Evolutionary conservation across 768 basidiomycete genomes (phyloP), one percentile per base, ranked within the genome.

Genomic region (Clathrus columnatus): DNA sequence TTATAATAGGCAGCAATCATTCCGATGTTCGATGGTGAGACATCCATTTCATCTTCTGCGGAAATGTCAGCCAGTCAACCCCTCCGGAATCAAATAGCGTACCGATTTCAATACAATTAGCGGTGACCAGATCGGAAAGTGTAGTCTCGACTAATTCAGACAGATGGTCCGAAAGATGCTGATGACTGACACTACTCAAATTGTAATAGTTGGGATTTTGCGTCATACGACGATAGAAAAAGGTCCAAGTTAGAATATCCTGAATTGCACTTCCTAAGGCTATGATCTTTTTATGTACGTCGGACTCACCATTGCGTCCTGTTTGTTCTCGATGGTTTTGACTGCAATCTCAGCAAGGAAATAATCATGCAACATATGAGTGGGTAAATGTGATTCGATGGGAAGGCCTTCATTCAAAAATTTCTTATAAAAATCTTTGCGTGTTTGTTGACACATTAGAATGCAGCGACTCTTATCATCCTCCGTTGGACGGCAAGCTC

Each of bases 341-440:
- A 97, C 93, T 7, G 94, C 94, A 60, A 98, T 96, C 69, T 98
- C 96, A 0, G 95, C 92, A 50, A 97, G 78, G 82, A 98, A 97
- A 69, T 96, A 96, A 66, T 98, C 96, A 63, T 97, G 95, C 1
- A 99, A 72, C 56, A 87, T 73, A 66, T 92, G 86, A 0, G 90
- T 91, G 1, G 94, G 84, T 3, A 98, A 72, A 67, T 95, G 92
- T 0, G 91, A 94, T 68, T 99, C 96, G 60, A 98, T 96, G 5
- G 95, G 96, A 24, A 99, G 72, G n/a, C 95, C 96, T 67, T 98
- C 94, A 1, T 85, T 85, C 50, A 99, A 69, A 81, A 98, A 98
- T 69, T 97, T 98, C 73, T 93, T 95, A 79, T 94, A 98, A 70
- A 98, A 99, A 67, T 98, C 95, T 69, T 98, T 99, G 30, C 94